Percentiles rank a stretch among this genome's conserved stretches.
Conservation (phyloP, 441 rosid genomes). For the Croton setiger region DNA sequence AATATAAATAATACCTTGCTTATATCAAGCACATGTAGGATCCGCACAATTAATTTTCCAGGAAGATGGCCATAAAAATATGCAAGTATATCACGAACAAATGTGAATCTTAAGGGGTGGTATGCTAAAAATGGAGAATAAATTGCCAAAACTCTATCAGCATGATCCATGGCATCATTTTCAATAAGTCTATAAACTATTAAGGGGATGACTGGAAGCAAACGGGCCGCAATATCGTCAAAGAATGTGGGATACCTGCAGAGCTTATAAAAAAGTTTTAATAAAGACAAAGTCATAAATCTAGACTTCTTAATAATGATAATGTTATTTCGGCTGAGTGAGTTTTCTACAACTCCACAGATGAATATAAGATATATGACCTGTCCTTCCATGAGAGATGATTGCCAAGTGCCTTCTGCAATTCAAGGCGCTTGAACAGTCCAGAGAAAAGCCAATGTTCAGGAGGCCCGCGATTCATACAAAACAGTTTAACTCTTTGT, state of each 20-base stretch:
- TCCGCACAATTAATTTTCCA: constrained; percentile 64
- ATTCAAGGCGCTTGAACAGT: constrained; percentile 74
- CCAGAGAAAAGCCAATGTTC: constrained; percentile 90
- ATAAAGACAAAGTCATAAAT: background rate
- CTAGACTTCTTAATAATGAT: background rate
- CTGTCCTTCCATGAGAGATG: constrained; percentile 99
- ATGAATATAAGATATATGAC: constrained; percentile 30
- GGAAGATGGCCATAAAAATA: constrained; percentile 94
- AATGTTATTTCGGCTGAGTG: background rate
- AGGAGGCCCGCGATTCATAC: constrained; percentile 60
- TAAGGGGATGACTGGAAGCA: constrained; percentile 91
- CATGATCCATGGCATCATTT: constrained; percentile 75
- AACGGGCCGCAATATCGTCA: constrained; percentile 85
- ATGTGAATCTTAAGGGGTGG: constrained; percentile 84
- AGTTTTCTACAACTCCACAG: background rate
- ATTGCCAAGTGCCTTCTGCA: constrained; percentile 90
- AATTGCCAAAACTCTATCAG: constrained; percentile 60
- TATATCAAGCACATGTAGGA: constrained; percentile 79
- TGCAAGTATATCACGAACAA: constrained; percentile 96
- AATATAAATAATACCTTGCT: constrained; percentile 57
- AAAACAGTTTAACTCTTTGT: constrained; percentile 59
- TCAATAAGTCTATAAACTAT: constrained; percentile 89
- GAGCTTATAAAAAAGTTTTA: constrained; percentile 11
- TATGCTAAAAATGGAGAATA: constrained; percentile 68
- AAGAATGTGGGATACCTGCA: constrained; percentile 90